Base-by-base conservation (phyloP, 1,284 basidiomycete species). In the Sphaerobolus stellatus region DNA sequence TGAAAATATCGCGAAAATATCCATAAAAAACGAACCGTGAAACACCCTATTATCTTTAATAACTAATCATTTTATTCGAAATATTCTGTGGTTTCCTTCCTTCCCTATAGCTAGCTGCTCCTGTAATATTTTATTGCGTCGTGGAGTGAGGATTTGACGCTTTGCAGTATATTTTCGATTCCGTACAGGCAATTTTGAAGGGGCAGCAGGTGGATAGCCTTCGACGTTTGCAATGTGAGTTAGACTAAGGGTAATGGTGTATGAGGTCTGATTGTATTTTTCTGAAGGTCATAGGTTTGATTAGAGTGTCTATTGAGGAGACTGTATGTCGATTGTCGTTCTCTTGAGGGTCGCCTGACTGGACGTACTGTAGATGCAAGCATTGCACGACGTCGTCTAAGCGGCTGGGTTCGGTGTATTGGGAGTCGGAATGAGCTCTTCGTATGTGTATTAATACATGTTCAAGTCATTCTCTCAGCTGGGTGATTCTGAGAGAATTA, bases 381-480 rank as follows among this genome's bases (percentile, higher is more conserved):
- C 78, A 5, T 65, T 79, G 3, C 75, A 80, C 58, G 76, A 79
- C 54, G 70, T 79, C 33, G 75, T 78, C 18, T 60, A 76, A 60
- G 63, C 65, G 0, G 77, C 78, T 18, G n/a, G n/a, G n/a, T n/a
- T n/a, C n/a, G 70, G 70, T 54, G 77, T 72, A 13, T 66, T 77
- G 20, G 80, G 79, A 65, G 72, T 80, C 50, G 78, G 79, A 53
- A 78, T 79, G 79, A 71, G 68, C 53, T 71, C 68, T 1, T 72
- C 69, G 59, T 67, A 62, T 29, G 71, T 70, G 4, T 72, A 66
- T 52, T 68, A 73, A 56, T 73, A 70, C 71, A 56, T n/a, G 67
- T 60, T 44, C 18, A 20, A n/a, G n/a, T n/a, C n/a, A n/a, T n/a
- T n/a, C n/a, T n/a, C n/a, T n/a, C n/a, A n/a, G n/a, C n/a, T n/a